A percentile compares a stretch with the other conserved stretches of the same genome.
Evolutionary conservation across 2,329 filamentous ascomycete species (phyloP).

Genomic region (Monilinia aucupariae): DNA sequence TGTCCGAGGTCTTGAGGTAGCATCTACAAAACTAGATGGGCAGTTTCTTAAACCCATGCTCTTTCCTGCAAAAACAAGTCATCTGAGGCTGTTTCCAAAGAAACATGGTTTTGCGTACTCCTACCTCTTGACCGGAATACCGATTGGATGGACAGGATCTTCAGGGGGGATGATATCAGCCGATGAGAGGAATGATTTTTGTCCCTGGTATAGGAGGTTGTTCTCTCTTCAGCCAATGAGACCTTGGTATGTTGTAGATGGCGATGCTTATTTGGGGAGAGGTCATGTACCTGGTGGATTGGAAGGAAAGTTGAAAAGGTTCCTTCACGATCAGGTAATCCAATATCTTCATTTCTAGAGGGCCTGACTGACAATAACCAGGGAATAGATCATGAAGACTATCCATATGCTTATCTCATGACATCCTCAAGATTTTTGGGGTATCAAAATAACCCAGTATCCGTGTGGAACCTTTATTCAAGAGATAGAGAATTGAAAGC

Average conservation of each 20-base stretch:
- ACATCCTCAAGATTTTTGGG: slow-evolving; percentile 65
- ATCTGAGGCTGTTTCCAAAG: slow-evolving; percentile 61
- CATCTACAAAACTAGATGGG: slow-evolving; percentile 12
- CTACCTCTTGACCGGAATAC: slow-evolving; percentile 64
- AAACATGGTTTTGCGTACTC: slow-evolving; percentile 65
- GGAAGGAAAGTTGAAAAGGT: slow-evolving; percentile 56
- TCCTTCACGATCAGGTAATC: slow-evolving; percentile 51
- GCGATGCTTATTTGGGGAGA: slow-evolving; percentile 56
- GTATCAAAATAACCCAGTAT: slow-evolving; percentile 70
- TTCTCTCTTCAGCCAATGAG: slow-evolving; percentile 31
- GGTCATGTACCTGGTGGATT: slow-evolving; percentile 49
- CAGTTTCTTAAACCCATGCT: slow-evolving; percentile 43
- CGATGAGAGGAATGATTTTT: slow-evolving; percentile 28
- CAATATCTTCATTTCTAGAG: neutral
- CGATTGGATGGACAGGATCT: slow-evolving; percentile 55
- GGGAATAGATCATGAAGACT: slow-evolving; percentile 53
- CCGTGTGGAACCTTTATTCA: slow-evolving; percentile 74
- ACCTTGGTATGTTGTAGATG: slow-evolving; percentile 52
- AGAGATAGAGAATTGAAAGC: slow-evolving; percentile 50
- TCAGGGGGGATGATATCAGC: slow-evolving; percentile 52
- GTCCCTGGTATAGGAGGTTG: slow-evolving; percentile 31
- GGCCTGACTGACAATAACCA: slow-evolving; percentile 35
- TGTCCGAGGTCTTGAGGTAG: slow-evolving; percentile 19
- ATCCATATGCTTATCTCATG: slow-evolving; percentile 64
- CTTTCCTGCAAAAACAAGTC: slow-evolving; percentile 60